Evolutionary conservation across 257 asterid species (phyloP), one percentile per base, ranked within the genome.

Genomic region (Paulownia fortunei): DNA sequence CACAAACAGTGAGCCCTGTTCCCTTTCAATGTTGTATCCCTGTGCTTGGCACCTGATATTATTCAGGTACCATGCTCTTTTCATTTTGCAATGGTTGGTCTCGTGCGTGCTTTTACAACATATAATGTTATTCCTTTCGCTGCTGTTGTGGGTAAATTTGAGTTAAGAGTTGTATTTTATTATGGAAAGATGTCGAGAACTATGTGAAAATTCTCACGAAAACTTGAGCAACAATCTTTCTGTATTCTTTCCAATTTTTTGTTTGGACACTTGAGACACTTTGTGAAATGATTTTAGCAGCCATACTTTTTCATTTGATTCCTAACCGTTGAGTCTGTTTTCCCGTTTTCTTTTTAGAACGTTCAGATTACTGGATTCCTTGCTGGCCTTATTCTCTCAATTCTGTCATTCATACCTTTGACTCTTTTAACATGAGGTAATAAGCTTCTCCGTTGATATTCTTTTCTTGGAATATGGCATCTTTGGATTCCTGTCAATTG

Each of bases 391-490:
- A 64, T 76, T 64, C 66, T 19, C 7, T 36, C 1, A 5, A 15
- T 76, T 27, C 66, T 36, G 51, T 47, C 27, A 15, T 49, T 21
- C 71, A 26, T 61, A 55, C 39, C 3, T 74, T 30, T 60, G 71
- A 44, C 71, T 74, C 60, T n/a, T n/a, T 26, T 44, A 49, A 41
- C 30, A 73, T 16, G 69, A 21, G 16, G 6, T 21, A 68, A 23
- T 11, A 2, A 27, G 74, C 23, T 12, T 69, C 42, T 32, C 3
- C 5, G 6, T 34, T 32, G 44, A 51, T 18, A 51, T 49, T 71
- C 49, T 44, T 68, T 44, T 44, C 56, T 11, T 41, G 73, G 73
- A 68, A 21, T 46, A 23, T 18, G 34, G 0, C 32, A 39, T 63
- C 49, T 39, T 36, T 36, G 30, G 52, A 9, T 19, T 39, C 23